Evolutionary conservation across 2,329 filamentous ascomycete genomes (phyloP), one percentile per base, ranked within the genome.

Genomic region (Neonectria faginata): DNA sequence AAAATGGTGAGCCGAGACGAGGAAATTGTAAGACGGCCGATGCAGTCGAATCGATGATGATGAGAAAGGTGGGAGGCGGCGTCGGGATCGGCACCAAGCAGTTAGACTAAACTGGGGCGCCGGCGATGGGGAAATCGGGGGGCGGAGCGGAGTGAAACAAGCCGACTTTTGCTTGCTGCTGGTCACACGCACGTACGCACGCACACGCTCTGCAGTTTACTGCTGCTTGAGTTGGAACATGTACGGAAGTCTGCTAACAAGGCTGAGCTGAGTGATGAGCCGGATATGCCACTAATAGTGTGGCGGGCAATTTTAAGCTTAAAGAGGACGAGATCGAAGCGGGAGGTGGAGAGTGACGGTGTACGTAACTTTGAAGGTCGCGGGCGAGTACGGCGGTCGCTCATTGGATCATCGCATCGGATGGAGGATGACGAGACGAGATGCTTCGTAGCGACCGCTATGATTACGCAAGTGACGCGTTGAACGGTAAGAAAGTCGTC

Each of bases 71-170:
- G 55, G 25, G 41, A 18, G 31, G 18, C 53, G 20, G 39, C 31
- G 41, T 54, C 29, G 20, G 33, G 60, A 58, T 63, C 60, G 60
- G 53, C 36, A 16, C 60, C 18, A 7, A 45, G 22, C 31, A 44
- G 27, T 45, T 55, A 56, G 59, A 60, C 61, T 41, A 56, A 64
- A 60, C 61, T 41, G 61, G 61, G 61, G 44, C 51, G 33, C n/a
- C 48, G 48, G 48, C 27, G 3, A 31, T 33, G 20, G 33, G 31
- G 51, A 31, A 48, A 31, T 44, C 42, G 33, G 33, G 36, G 31
- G 3, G 31, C 33, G 25, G 14, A 45, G 31, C 33, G 25, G 14
- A 45, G 57, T 36, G 48, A 61, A 55, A 50, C 48, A 50, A 47
- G n/a, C 25, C 42, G 22, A n/a, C 42, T 18, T 45, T 39, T 39